Conservation (phyloP, 2,329 filamentous ascomycete species). For the Trichoderma pleuroti region DNA sequence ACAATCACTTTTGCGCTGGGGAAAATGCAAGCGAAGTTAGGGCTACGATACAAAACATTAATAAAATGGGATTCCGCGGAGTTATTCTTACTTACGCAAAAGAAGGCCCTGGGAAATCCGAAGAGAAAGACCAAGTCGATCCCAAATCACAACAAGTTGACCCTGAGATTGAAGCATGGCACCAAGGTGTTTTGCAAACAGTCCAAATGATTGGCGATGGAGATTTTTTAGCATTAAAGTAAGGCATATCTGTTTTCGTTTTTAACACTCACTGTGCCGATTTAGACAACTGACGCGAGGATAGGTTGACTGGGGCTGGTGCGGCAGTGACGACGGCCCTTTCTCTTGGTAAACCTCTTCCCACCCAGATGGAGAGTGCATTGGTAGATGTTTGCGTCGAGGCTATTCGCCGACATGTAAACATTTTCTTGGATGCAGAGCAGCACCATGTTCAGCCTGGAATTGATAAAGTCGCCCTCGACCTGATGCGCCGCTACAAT, state of each 20-base stretch:
- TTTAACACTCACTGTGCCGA: background rate
- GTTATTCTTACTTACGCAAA: slow-evolving; percentile 55
- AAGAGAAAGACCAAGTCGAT: background rate
- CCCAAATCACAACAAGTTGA: background rate
- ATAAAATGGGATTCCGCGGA: slow-evolving; percentile 49
- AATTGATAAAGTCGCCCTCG: slow-evolving; percentile 33
- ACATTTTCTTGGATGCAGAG: slow-evolving; percentile 46
- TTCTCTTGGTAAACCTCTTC: slow-evolving; percentile 32
- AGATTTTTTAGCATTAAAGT: slow-evolving; percentile 40
- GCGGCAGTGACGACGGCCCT: slow-evolving; percentile 38
- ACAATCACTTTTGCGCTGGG: slow-evolving; percentile 56
- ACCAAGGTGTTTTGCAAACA: slow-evolving; percentile 32
- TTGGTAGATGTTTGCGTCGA: slow-evolving; percentile 40
- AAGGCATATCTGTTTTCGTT: slow-evolving; percentile 14
- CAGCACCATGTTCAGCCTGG: slow-evolving; percentile 43
- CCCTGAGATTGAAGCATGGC: slow-evolving; percentile 36
- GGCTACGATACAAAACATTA: slow-evolving; percentile 41
- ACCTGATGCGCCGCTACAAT: slow-evolving; percentile 40
- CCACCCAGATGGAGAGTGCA: slow-evolving; percentile 41
- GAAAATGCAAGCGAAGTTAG: slow-evolving; percentile 46
- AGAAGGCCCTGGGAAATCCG: slow-evolving; percentile 38
- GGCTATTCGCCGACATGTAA: slow-evolving; percentile 31
- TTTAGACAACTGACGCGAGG: slow-evolving; percentile 27
- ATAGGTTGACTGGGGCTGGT: slow-evolving; percentile 39
- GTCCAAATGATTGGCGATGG: slow-evolving; percentile 32